Base-by-base conservation (phyloP, 2,329 filamentous ascomycete genomes). In the Reticulascus tulasneorum region DNA sequence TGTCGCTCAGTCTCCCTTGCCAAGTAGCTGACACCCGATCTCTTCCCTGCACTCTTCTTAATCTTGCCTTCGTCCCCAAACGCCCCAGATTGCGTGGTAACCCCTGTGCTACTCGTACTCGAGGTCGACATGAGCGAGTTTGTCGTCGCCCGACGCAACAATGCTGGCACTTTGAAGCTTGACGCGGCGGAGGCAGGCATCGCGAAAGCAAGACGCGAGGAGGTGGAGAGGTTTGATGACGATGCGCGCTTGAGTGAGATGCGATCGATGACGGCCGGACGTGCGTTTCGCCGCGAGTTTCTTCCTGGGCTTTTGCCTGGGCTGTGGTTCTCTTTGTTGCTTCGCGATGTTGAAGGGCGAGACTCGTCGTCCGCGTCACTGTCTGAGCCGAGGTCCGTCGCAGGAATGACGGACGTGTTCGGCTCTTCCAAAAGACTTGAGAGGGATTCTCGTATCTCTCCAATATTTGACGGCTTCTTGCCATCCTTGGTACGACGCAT, bases 391-490 rank as follows among this genome's bases (percentile, higher is more conserved):
- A 71, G 62, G n/a, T 64, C 59, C 2, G 66, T 65, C 47, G 70
- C 56, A 2, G 63, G 57, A 40, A 77, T 65, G 46, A 75, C 49
- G 12, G 75, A 72, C 38, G 58, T 51, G 49, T 64, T 48, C 12
- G 77, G 74, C 27, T 85, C 79, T 17, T 94, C 89, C 12, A 95
- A 80, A 9, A 96, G 73, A 58, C 84, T 86, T 5, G 86, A 94
- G 7, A 96, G 67, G 0, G 86, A 87, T 56, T 91, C 79, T 38
- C 88, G 81, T 44, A 96, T 84, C 52, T 96, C 87, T 19, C 81
- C 79, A 9, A 94, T 67, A 13, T 82, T 85, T 6, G 82, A 72
- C 0, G 89, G 87, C 50, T 82, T 88, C 58, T 76, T 78, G 34
- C 68, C 71, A 12, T 67, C 66, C 38, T 71, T 73, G 17, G 77